Conservation (phyloP, 495 filamentous ascomycete species). For the Penicillium egyptiacum region DNA sequence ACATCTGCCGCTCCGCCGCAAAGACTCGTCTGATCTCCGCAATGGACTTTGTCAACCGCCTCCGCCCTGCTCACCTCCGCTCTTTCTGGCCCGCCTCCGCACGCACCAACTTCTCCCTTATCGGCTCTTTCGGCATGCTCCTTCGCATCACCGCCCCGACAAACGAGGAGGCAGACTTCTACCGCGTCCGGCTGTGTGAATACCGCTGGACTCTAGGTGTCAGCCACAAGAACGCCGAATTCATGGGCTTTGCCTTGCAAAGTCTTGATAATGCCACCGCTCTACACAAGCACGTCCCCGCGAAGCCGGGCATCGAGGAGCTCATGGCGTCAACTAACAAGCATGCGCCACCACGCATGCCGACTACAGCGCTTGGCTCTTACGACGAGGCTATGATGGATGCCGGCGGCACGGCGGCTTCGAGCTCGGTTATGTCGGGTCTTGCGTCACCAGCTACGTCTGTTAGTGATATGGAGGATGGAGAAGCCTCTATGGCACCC, state of each 20-base stretch:
- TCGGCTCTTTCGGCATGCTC: slow-evolving; percentile 60
- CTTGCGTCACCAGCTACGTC: slow-evolving; percentile 36
- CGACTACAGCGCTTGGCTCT: slow-evolving; percentile 2
- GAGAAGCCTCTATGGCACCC: slow-evolving; percentile 17
- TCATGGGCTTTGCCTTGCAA: slow-evolving; percentile 56
- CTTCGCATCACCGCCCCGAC: slow-evolving; percentile 85
- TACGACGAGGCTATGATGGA: slow-evolving; percentile 32
- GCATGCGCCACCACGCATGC: slow-evolving; percentile 21
- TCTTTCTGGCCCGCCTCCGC: slow-evolving; percentile 58
- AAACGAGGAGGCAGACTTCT: slow-evolving; percentile 93
- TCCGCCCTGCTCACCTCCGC: slow-evolving; percentile 52
- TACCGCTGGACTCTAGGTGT: slow-evolving; percentile 94
- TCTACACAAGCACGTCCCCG: slow-evolving; percentile 49
- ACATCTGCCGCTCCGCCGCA: slow-evolving; percentile 89
- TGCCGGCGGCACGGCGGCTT: slow-evolving; percentile 16
- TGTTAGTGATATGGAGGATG: slow-evolving; percentile 30
- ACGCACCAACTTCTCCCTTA: slow-evolving; percentile 55
- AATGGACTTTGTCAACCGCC: slow-evolving; percentile 59
- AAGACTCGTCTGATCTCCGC: slow-evolving; percentile 58
- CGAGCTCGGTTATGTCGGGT: slow-evolving; percentile 36
- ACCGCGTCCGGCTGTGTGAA: slow-evolving; percentile 78
- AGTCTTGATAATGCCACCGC: slow-evolving; percentile 47
- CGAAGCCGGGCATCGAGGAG: slow-evolving; percentile 50
- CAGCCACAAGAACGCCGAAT: slow-evolving; percentile 73
- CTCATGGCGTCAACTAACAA: slow-evolving; percentile 46